Percentiles rank a stretch among this genome's conserved stretches.
These are phyloP conservation scores for Melaleuca quinquenervia DNA, from an alignment of 345 rosid genomes.

Conservation along the genomic window DNA sequence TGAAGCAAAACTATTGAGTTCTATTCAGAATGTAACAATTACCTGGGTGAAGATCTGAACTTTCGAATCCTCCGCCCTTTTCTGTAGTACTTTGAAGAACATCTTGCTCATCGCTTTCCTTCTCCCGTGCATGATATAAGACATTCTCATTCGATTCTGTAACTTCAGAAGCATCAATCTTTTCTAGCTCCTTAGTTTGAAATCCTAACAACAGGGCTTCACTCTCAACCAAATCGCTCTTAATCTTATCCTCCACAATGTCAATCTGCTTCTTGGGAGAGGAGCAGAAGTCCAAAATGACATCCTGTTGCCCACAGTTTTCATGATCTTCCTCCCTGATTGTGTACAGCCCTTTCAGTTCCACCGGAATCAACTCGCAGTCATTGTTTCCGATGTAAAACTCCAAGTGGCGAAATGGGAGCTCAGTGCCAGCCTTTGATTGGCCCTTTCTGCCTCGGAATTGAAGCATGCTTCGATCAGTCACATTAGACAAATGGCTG, in stretches of 20 bases:
- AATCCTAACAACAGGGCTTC: slow-evolving; percentile 6
- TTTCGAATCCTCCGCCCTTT: slow-evolving; percentile 2
- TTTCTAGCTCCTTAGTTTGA: background rate
- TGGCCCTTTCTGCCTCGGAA: slow-evolving; percentile 3
- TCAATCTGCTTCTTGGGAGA: slow-evolving; percentile 5
- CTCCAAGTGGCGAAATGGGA: slow-evolving; percentile 38
- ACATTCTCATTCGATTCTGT: slow-evolving; percentile 5
- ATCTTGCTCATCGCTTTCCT: slow-evolving; percentile 12
- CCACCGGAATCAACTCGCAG: slow-evolving; percentile 77
- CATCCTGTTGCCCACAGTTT: slow-evolving; percentile 41
- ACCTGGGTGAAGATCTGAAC: slow-evolving; percentile 31
- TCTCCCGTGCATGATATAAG: background rate
- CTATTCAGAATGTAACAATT: background rate
- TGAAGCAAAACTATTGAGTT: background rate
- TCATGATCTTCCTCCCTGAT: slow-evolving; percentile 35
- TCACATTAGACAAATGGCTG: background rate
- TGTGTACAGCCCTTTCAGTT: slow-evolving; percentile 16
- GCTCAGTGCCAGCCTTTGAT: slow-evolving; percentile 6
- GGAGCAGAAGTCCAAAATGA: slow-evolving; percentile 58
- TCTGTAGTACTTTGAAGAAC: slow-evolving; percentile 10
- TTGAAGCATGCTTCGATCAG: slow-evolving; percentile 5
- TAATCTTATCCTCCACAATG: slow-evolving; percentile 6
- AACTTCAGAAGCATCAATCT: background rate
- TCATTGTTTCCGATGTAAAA: slow-evolving; percentile 70
- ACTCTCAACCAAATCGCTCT: slow-evolving; percentile 3